Evolutionary conservation across 176 grass and related monocot genomes (phyloP).

Genomic region (Avena insularis): DNA sequence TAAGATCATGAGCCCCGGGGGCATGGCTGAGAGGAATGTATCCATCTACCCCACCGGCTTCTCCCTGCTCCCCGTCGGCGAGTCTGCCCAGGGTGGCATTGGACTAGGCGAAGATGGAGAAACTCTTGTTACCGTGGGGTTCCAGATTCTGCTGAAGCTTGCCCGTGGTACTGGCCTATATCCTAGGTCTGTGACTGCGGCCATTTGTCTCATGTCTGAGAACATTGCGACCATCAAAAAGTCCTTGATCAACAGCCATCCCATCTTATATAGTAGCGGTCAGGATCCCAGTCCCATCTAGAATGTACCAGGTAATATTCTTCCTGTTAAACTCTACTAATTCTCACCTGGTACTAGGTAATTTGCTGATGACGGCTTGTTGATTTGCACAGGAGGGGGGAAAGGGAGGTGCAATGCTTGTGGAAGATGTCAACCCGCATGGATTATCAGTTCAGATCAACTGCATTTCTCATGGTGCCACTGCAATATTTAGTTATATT

Average conservation of each 20-base stretch:
- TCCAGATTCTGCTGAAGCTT: slow-evolving; percentile 63
- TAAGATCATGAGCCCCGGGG: not conserved
- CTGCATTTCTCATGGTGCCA: slow-evolving; percentile 30
- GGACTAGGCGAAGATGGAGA: slow-evolving; percentile 24
- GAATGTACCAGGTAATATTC: slow-evolving; percentile 27
- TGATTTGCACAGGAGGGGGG: slow-evolving; percentile 34
- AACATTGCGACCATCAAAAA: slow-evolving; percentile 46
- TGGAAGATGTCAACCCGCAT: slow-evolving; percentile 14
- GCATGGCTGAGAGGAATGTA: not conserved
- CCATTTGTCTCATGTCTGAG: slow-evolving; percentile 31
- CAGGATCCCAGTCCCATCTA: not conserved
- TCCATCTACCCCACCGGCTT: slow-evolving; percentile 31
- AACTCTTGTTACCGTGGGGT: slow-evolving; percentile 60
- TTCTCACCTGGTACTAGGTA: not conserved
- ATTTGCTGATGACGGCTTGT: not conserved
- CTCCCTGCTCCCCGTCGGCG: slow-evolving; percentile 49
- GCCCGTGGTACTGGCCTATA: slow-evolving; percentile 33
- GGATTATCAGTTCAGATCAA: slow-evolving; percentile 16
- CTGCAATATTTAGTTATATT: slow-evolving; percentile 6
- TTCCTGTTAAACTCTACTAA: slow-evolving; percentile 4
- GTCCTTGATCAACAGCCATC: slow-evolving; percentile 25
- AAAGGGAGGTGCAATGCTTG: slow-evolving; percentile 2
- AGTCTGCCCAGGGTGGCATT: not conserved
- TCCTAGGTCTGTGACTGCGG: slow-evolving; percentile 22
- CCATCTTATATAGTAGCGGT: not conserved